Evolutionary conservation across 345 rosid species (phyloP), one percentile per base, ranked within the genome.

Genomic region (Salix exigua): DNA sequence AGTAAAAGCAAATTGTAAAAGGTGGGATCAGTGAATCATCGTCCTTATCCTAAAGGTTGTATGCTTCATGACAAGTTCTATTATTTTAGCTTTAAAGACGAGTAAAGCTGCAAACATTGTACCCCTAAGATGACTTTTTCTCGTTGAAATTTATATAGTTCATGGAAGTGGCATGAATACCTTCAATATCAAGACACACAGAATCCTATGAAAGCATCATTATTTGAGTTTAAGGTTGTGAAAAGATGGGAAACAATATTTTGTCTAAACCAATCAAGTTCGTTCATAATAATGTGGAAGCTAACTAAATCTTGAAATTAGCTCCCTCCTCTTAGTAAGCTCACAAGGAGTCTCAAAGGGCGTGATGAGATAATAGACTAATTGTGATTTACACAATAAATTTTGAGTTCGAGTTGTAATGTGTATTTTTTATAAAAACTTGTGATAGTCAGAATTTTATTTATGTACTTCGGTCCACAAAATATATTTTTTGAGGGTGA

Each of bases 1-100:
- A 25, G 38, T n/a, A 66, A 73, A 78, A 53, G 58, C 26, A 53
- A 62, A 71, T 50, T 18, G 31, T 62, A 53, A 79, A 50, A 81
- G 65, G 42, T 65, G 38, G 78, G 60, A 51, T 70, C 51, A 35
- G 19, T 76, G 75, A 28, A 63, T 42, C 83, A 78, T 67, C 84
- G 53, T 80, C 81, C 81, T 85, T 83, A 85, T 85, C 89, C 83
- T 77, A 61, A 72, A 26, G 14, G 58, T 35, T 30, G 17, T 46
- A 78, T 30, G 55, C 60, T 75, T 60, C 28, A 26, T 67, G 55
- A 61, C 37, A 82, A 72, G 28, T 10, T 4, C 65, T 77, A 37
- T 66, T 55, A 64, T 17, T 72, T 60, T 38, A 74, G 11, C 63
- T 25, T 65, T 58, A 77, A 73, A 78, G 74, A 7, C 50, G 30